Base-by-base conservation (phyloP, 2,329 filamentous ascomycete genomes). In the Aspergillus japonicus region DNA sequence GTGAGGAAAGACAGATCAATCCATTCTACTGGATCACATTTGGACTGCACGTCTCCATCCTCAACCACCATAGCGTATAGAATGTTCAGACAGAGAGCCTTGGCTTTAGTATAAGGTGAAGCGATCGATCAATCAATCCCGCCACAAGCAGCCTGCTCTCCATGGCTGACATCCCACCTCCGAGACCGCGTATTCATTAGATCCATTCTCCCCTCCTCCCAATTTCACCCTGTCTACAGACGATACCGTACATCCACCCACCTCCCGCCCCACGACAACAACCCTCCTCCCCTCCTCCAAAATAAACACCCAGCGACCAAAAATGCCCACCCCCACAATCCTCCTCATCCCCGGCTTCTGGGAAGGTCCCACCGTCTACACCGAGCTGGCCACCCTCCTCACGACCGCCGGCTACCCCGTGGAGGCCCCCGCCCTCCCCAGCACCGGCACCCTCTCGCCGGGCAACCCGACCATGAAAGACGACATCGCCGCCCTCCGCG, bases 311-410 rank as follows among this genome's bases (percentile, higher is more conserved):
- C n/a, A n/a, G n/a, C n/a, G n/a, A n/a, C n/a, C 5, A 19, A 23
- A 33, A 23, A 55, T 48, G 53, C 8, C 57, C 12, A 35, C 33
- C 12, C 53, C 57, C 21, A 59, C 57, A 1, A 31, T 59, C 19
- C 47, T 59, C 52, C 39, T 59, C 47, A 23, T 56, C 52, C 57
- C 57, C 3, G 57, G 57, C 8, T 16, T 59, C 48, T 59, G 52
- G 57, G 52, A 55, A 14, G 57, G 53, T 8, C 52, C 53, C 3
- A 26, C 19, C 3, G 47, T 50, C 1, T 59, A 55, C 48, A 23
- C 35, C 14, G 19, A 49, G 8, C 47, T 59, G 10, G 26, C 23
- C n/a, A 35, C 35, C 21, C 26, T 49, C 6, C 42, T 59, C 3
- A 19, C 21, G 4, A 35, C 39, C 3, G 48, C 31, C 6, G 51